Evolutionary conservation across 257 asterid species (phyloP).

Genomic region (Solanum sitiens): DNA sequence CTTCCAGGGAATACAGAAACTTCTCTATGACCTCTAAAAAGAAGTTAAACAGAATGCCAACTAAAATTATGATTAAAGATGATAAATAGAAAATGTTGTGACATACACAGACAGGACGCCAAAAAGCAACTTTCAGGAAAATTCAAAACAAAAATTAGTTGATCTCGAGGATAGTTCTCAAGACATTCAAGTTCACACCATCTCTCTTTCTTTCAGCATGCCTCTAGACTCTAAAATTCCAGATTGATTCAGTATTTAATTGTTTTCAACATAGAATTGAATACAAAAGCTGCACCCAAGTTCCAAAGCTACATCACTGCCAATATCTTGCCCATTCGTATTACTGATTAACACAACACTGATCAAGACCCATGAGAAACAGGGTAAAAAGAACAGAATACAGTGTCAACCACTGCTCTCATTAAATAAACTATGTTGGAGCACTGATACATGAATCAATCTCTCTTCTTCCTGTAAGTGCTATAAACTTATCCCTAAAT

Average conservation of each 20-base stretch:
- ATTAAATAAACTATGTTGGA: not conserved
- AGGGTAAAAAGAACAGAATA: not conserved
- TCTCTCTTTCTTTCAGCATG: not conserved
- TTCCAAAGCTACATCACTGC: not conserved
- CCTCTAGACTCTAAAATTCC: not conserved
- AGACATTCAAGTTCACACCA: not conserved
- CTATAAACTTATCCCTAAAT: constrained; percentile 47
- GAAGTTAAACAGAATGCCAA: not conserved
- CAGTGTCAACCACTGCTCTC: not conserved
- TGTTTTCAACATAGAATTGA: not conserved
- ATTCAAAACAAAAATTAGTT: not conserved
- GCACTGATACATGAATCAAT: constrained; percentile 13
- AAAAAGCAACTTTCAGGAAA: not conserved
- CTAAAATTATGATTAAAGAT: not conserved
- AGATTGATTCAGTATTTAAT: not conserved
- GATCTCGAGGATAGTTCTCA: not conserved
- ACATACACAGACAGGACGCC: not conserved
- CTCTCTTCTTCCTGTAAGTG: constrained; percentile 49
- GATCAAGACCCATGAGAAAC: not conserved
- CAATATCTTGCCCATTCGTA: not conserved
- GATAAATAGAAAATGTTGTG: not conserved
- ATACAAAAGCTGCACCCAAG: not conserved
- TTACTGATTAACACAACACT: not conserved
- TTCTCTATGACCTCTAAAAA: not conserved
- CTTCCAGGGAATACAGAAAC: not conserved